phyloP scores from a whole-genome alignment of 495 filamentous ascomycete genomes.

The Neurospora pannonica region DNA sequence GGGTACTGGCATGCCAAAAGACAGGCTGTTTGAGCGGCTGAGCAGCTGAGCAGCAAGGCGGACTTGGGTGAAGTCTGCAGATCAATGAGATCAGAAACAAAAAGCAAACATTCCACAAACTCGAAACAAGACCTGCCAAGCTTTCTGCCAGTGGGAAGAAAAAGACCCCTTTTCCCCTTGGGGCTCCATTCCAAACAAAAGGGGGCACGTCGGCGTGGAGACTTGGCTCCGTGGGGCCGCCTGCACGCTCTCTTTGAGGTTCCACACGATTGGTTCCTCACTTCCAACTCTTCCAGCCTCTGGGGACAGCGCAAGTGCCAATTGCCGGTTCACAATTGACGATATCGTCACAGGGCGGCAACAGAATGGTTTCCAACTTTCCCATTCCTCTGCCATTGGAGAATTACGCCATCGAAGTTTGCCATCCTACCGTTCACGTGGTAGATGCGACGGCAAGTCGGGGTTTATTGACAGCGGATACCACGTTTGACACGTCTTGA shows the following conservation, averaged over 20 bases:
- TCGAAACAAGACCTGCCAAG: background rate
- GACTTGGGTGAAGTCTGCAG: background rate
- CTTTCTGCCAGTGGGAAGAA: background rate
- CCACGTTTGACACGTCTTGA: background rate
- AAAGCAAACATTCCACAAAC: background rate
- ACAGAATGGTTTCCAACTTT: background rate
- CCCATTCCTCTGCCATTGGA: background rate
- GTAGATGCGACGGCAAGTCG: background rate
- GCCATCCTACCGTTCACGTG: background rate
- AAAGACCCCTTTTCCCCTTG: background rate
- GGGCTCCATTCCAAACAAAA: background rate
- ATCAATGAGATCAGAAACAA: background rate
- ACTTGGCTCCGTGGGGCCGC: background rate
- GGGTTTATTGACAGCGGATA: background rate
- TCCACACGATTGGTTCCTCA: background rate
- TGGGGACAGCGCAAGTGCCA: background rate
- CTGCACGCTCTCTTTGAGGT: background rate
- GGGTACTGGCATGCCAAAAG: background rate
- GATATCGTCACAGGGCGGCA: background rate
- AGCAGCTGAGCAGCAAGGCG: background rate
- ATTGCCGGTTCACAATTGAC: background rate
- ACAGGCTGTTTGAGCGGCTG: background rate
- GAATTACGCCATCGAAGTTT: background rate
- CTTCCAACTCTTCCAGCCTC: background rate
- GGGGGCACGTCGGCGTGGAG: background rate